Base-by-base conservation (phyloP, 202 grass and related monocot species). In the Alloteropsis angusta region DNA sequence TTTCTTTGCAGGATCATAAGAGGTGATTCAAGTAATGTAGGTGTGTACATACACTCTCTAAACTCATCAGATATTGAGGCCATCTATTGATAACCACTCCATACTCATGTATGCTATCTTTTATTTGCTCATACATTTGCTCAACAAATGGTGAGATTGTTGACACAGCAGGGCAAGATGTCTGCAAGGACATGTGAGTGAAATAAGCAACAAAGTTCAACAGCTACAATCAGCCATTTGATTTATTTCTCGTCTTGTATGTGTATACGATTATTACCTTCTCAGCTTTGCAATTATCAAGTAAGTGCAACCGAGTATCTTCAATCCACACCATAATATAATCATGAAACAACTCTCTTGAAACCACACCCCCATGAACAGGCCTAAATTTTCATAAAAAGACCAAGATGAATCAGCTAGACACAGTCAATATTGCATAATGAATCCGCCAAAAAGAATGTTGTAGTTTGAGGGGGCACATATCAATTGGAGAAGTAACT, bases 61-160 rank as follows among this genome's bases (percentile, higher is more conserved):
- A 82, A 70, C 67, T 86, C 85, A 98, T 77, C 61, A 94, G 83
- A 83, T 94, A 98, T 28, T 92, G 87, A 81, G 95, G 95, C 91
- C 95, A 98, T 87, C 95, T 90, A 60, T 88, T 94, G 76, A 94
- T 98, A 79, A 98, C 91, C 64, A 98, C 91, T 49, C 89, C 89
- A 56, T 92, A 90, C 80, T 94, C 95, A 66, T 76, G 87, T 83
- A 98, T 94, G 71, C 85, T 82, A 64, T 94, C 87, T 83, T 79
- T 92, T 71, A 97, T 94, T 78, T 92, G 85, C 65, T 94, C 87
- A 59, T 94, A 97, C 70, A 94, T 92, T 62, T 88, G 87, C 79
- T 92, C 95, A 1, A 90, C 87, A 70, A 90, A 92, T 72, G 87
- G 85, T 30, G 95, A 97, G 61, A 78, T 83, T 75, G 87, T 89